Base-by-base conservation (phyloP, 768 basidiomycete species). In the Rhodotorula diobovata region DNA sequence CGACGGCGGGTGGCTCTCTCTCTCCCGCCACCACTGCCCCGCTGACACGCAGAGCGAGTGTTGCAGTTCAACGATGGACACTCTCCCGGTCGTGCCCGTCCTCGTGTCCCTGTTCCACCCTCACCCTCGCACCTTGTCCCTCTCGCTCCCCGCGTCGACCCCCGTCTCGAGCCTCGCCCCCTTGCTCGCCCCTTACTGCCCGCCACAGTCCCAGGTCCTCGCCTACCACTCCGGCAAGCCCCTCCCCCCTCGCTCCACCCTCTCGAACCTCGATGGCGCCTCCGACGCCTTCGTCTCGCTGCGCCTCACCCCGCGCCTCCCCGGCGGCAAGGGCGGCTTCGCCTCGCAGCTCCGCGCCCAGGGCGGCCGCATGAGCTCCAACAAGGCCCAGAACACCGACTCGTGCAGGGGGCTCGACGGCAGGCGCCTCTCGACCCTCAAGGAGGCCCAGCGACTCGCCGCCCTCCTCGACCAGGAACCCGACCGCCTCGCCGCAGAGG, bases 311-410 rank as follows among this genome's bases (percentile, higher is more conserved):
- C 89, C 91, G 0, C 83, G 88, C 35, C 79, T 97, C 14, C 83
- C 84, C 6, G 95, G 95, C 60, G 96, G 96, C 30, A 99, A 98
- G 81, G 95, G 96, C 80, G 96, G 95, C 45, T 98, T 99, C 78
- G 96, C 96, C 8, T 91, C 90, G 28, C 93, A 97, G 83, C 84
- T 99, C 74, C 86, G 96, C 80, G 95, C 96, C 0, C 95, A 95
- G 23, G 96, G 96, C 74, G 95, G 96, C 21, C 86, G 95, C 43
- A 99, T 99, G 96, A 91, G 90, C 78, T 90, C 89, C 76, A 91
- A 93, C 83, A 93, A 93, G 84, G 93, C 92, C 34, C 93, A 85
- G 80, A 94, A 93, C 80, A 70, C 61, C 11, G 94, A 98, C 79
- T 61, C 56, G 11, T 78, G 78, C 58, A 59, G 96, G 59, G 96